Conservation (phyloP, 495 filamentous ascomycete species). For the Echria macrotheca region DNA sequence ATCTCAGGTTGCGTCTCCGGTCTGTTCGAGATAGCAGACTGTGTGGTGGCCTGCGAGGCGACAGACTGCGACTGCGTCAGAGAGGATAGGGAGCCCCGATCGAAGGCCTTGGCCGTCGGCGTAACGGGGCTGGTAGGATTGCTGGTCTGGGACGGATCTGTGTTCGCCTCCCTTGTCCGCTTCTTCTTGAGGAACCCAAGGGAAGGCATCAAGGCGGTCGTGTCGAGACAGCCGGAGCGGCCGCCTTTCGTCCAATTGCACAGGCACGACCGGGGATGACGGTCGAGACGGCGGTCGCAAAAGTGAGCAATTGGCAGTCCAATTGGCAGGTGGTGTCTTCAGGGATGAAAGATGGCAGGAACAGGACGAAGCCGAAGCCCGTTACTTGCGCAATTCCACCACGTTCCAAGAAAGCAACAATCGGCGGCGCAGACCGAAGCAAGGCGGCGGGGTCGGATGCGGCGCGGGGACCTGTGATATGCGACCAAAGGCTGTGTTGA, state of each 20-base stretch:
- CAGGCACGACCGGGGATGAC: slow-evolving; percentile 11
- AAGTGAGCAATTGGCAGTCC: slow-evolving; percentile 25
- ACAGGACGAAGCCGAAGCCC: no score
- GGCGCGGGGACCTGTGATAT: no score
- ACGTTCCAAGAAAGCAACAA: no score
- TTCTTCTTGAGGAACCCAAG: slow-evolving; percentile 95
- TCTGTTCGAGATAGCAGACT: slow-evolving; percentile 14
- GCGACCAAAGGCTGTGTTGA: not conserved
- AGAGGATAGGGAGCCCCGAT: slow-evolving; percentile 25
- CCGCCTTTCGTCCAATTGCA: slow-evolving; percentile 20
- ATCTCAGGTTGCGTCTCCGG: slow-evolving; percentile 25
- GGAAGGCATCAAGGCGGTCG: slow-evolving; percentile 50
- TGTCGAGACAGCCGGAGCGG: slow-evolving; percentile 14
- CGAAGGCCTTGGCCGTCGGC: slow-evolving; percentile 44
- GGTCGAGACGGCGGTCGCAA: slow-evolving; percentile 14
- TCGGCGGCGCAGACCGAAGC: no score
- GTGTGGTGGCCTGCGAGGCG: slow-evolving; percentile 19
- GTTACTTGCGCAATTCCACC: no score
- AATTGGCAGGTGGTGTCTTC: slow-evolving; percentile 19
- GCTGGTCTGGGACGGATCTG: slow-evolving; percentile 52
- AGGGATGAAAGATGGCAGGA: no score
- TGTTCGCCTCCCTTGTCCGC: slow-evolving; percentile 74
- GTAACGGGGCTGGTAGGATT: slow-evolving; percentile 58
- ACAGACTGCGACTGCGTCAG: slow-evolving; percentile 21
- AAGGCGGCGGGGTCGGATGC: no score